Percentiles rank a stretch among this genome's conserved stretches.
Evolutionary conservation across 2,329 filamentous ascomycete species (phyloP).

Genomic region (Penicillium digitatum): DNA sequence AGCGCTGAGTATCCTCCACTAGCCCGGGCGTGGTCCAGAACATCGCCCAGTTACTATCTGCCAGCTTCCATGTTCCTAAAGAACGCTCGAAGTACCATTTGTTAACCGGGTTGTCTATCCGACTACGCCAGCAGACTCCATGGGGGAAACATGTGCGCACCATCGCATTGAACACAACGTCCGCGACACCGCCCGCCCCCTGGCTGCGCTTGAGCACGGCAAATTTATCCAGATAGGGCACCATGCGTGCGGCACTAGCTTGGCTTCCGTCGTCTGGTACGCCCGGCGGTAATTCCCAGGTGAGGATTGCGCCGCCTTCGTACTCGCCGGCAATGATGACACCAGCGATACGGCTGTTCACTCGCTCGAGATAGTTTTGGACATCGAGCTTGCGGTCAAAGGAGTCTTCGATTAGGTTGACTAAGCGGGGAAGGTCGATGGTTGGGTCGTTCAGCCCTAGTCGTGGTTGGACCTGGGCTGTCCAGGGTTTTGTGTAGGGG

Average conservation of each 20-base stretch:
- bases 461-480: slow-evolving; percentile 57
- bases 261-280: slow-evolving; percentile 53
- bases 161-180: slow-evolving; percentile 96
- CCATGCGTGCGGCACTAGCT: slow-evolving; percentile 57
- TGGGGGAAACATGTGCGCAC: slow-evolving; percentile 80
- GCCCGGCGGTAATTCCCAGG: slow-evolving; percentile 77
- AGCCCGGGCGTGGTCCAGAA: slow-evolving; percentile 85
- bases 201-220: slow-evolving; percentile 85
- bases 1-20: slow-evolving; percentile 50
- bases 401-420: slow-evolving; percentile 88
- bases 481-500: slow-evolving; percentile 63
- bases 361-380: slow-evolving; percentile 73
- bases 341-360: slow-evolving; percentile 76
- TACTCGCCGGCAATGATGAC: slow-evolving; percentile 95
- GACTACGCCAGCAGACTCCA: slow-evolving; percentile 88
- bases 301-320: slow-evolving; percentile 89
- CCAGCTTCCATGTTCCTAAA: slow-evolving; percentile 74
- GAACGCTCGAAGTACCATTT: slow-evolving; percentile 99
- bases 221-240: slow-evolving; percentile 97
- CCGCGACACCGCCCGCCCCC: slow-evolving; percentile 86
- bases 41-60: slow-evolving; percentile 89
- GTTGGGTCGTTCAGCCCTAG: slow-evolving; percentile 72
- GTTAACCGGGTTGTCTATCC: slow-evolving; percentile 90
- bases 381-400: slow-evolving; percentile 83
- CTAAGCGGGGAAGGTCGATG: slow-evolving; percentile 77